These are phyloP conservation scores for Candida nanaspora DNA, from an alignment of 805 yeast species.

Conservation along the genomic window DNA sequence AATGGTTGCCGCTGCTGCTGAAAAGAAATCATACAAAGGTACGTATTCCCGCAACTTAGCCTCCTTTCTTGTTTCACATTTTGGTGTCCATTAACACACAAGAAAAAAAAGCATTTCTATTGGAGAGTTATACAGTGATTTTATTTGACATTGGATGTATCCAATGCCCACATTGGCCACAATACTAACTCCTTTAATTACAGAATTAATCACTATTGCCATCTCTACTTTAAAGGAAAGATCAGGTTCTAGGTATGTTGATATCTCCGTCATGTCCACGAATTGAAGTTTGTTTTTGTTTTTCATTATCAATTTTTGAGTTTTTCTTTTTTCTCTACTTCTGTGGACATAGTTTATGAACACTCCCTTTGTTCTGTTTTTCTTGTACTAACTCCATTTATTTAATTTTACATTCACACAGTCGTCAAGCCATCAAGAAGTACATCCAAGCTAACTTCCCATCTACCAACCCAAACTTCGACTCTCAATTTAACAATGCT, in stretches of 20 bases:
- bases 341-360: no score
- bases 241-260: slow-evolving; percentile 63
- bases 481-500: slow-evolving; percentile 68
- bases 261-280: slow-evolving; percentile 1
- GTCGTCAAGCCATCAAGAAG: slow-evolving; percentile 86
- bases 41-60: no score
- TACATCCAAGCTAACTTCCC: slow-evolving; percentile 61
- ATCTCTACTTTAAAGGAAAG: slow-evolving; percentile 67
- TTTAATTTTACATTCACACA: slow-evolving; percentile 11
- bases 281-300: not conserved
- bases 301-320: no score
- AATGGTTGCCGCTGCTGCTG: slow-evolving; percentile 32
- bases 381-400: slow-evolving; percentile 9
- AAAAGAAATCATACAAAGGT: slow-evolving; percentile 41
- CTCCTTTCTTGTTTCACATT: no score
- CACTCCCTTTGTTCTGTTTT: not conserved
- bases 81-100: no score
- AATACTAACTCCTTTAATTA: no score
- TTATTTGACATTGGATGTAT: no score
- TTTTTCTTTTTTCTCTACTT: no score
- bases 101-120: no score
- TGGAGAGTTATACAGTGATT: no score
- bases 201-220: slow-evolving; percentile 66
- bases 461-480: slow-evolving; percentile 58
- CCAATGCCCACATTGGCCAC: no score